These are phyloP conservation scores for Chaetoceros tenuissimus DNA, from an alignment of 108 stramenopile genomes.

Conservation along the genomic window DNA sequence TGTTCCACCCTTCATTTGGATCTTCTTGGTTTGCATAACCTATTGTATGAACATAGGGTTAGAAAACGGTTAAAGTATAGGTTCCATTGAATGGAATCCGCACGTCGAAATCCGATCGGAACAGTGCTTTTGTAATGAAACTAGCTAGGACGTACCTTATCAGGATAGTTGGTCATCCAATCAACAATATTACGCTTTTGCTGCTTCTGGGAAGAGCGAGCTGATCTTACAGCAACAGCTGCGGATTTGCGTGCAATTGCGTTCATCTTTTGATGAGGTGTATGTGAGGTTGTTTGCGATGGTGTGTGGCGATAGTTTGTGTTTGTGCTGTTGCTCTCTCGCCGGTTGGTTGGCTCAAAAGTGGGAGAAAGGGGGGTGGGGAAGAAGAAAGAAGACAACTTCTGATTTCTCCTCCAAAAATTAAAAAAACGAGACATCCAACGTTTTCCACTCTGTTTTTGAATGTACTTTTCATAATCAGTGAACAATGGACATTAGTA, in stretches of 20 bases:
- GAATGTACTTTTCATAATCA: too few species aligned
- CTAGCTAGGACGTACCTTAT: constrained; percentile 46
- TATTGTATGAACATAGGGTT: too few species aligned
- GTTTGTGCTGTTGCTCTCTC: not conserved
- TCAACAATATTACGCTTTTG: constrained; percentile 51
- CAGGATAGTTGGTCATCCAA: constrained; percentile 70
- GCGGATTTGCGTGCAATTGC: not conserved
- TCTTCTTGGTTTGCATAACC: constrained; percentile 71
- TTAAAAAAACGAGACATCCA: too few species aligned
- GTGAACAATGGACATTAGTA: too few species aligned
- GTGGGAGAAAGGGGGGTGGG: too few species aligned
- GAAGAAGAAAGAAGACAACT: too few species aligned
- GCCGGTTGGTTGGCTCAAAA: too few species aligned
- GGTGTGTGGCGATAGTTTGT: not conserved
- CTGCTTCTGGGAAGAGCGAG: constrained; percentile 10
- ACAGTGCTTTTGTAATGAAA: not conserved
- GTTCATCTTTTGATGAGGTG: not conserved
- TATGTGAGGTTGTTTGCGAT: not conserved
- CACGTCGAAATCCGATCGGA: too few species aligned
- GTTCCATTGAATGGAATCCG: too few species aligned
- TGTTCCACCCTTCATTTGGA: constrained; percentile 65
- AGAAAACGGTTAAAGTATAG: too few species aligned
- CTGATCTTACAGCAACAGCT: not conserved
- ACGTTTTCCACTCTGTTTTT: too few species aligned
- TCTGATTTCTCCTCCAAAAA: too few species aligned